Conservation (phyloP, 2,329 filamentous ascomycete genomes). For the Aspergillus eucalypticola region DNA sequence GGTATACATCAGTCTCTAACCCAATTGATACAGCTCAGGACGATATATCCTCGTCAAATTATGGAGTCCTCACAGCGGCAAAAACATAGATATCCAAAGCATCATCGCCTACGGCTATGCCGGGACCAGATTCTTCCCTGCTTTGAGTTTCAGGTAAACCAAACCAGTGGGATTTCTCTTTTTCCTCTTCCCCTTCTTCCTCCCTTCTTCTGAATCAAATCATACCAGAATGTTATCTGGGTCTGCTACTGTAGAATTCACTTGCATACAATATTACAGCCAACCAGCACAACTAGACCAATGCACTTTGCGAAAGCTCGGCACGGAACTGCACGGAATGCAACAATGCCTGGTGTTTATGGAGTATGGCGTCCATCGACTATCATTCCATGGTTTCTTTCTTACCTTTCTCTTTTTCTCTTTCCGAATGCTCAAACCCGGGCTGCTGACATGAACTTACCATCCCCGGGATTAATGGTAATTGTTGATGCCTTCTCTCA, state of each 20-base stretch:
- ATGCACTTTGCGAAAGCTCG: not conserved
- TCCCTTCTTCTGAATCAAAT: not conserved
- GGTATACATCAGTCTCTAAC: slow-evolving; percentile 10
- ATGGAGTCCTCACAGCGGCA: slow-evolving; percentile 73
- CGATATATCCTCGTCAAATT: slow-evolving; percentile 86
- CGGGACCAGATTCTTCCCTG: slow-evolving; percentile 80
- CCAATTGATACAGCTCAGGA: slow-evolving; percentile 57
- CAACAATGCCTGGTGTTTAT: no score
- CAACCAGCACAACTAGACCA: not conserved
- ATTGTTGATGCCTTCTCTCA: no score
- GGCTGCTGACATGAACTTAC: no score
- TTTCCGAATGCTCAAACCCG: no score
- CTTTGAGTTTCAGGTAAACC: slow-evolving; percentile 59
- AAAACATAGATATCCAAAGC: slow-evolving; percentile 87
- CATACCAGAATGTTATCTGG: not conserved
- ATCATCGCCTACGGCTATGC: slow-evolving; percentile 82
- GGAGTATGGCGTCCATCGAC: no score
- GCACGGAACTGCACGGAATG: not conserved
- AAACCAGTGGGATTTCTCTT: not conserved
- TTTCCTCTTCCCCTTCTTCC: not conserved
- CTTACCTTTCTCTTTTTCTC: no score
- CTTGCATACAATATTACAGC: not conserved
- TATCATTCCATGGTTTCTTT: no score
- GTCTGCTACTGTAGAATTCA: not conserved
- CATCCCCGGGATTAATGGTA: no score